Percentiles rank a stretch among this genome's conserved stretches.
Evolutionary conservation across 345 rosid genomes (phyloP).

Genomic region (Cardamine resedifolia): DNA sequence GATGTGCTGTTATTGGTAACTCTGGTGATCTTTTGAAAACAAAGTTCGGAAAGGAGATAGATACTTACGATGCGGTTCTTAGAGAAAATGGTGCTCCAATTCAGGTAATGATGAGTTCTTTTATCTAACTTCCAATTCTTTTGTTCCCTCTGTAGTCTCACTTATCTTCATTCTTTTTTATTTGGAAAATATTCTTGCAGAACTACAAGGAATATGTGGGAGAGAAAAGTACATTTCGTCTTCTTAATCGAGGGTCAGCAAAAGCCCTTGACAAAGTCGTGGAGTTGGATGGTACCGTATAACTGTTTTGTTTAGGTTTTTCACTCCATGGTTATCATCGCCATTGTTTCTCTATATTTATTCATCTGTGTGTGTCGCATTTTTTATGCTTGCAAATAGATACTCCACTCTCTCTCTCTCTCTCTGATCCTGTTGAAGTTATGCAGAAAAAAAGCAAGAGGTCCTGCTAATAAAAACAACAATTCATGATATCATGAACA

Average conservation of each 20-base stretch:
- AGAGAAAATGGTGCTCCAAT: constrained; percentile 95
- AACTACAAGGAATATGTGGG: constrained; percentile 77
- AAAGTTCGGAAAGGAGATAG: constrained; percentile 87
- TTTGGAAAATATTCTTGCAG: constrained; percentile 42
- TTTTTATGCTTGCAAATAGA: constrained; percentile 13
- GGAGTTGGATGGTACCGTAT: constrained; percentile 81
- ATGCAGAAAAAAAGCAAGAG: constrained; percentile 78
- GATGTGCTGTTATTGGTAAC: constrained; percentile 97
- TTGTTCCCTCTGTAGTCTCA: constrained; percentile 6
- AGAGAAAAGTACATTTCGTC: constrained; percentile 82
- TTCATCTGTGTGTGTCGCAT: too few relatives aligned
- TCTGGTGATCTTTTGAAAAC: constrained; percentile 89
- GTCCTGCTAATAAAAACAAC: constrained; percentile 83
- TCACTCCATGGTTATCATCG: neutral
- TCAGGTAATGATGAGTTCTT: constrained; percentile 47
- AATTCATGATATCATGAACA: constrained; percentile 89
- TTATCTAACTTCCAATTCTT: neutral
- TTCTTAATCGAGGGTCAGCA: constrained; percentile 95
- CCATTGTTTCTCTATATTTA: neutral
- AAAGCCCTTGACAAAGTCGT: constrained; percentile 99
- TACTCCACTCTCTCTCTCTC: constrained; percentile 17
- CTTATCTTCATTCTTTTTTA: neutral
- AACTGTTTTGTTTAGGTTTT: neutral
- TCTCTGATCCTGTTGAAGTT: constrained; percentile 30
- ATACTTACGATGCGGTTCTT: constrained; percentile 77